Evolutionary conservation across 73 alveolate species (phyloP).

Genomic region (Symbiodinium natans): DNA sequence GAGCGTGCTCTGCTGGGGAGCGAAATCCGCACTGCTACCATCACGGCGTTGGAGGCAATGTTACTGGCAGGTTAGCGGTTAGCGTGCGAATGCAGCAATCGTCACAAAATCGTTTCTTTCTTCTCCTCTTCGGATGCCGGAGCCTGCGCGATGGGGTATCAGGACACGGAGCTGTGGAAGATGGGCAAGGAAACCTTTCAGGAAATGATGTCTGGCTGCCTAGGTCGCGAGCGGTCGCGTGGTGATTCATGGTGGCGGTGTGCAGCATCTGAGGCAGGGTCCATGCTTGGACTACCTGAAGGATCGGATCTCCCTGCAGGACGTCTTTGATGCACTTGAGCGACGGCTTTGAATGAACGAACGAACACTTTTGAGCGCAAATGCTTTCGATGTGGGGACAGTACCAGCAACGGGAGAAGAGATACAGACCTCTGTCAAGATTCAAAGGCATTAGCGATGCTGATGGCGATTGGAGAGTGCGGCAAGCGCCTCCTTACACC

Average conservation of each 20-base stretch:
- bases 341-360: too few relatives aligned
- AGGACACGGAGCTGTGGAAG: conserved; percentile 85
- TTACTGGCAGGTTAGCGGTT: not conserved
- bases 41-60: conserved; percentile 50
- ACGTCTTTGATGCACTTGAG: not conserved
- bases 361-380: too few relatives aligned
- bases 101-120: not conserved
- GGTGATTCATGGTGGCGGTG: not conserved
- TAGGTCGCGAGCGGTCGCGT: not conserved
- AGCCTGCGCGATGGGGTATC: not conserved
- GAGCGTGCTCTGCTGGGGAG: conserved; percentile 77
- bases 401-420: too few relatives aligned
- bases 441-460: too few relatives aligned
- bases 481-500: too few relatives aligned
- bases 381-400: too few relatives aligned
- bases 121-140: not conserved
- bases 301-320: conserved; percentile 88
- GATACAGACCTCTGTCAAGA: too few relatives aligned
- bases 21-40: conserved; percentile 74
- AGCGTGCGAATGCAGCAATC: not conserved
- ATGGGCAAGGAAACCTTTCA: conserved; percentile 81
- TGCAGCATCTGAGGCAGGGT: conserved; percentile 37
- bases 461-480: too few relatives aligned
- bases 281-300: conserved; percentile 89
- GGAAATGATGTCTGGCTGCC: conserved; percentile 68